These are phyloP conservation scores for Epichloe festucae DNA, from an alignment of 2,329 filamentous ascomycete genomes.

Conservation along the genomic window DNA sequence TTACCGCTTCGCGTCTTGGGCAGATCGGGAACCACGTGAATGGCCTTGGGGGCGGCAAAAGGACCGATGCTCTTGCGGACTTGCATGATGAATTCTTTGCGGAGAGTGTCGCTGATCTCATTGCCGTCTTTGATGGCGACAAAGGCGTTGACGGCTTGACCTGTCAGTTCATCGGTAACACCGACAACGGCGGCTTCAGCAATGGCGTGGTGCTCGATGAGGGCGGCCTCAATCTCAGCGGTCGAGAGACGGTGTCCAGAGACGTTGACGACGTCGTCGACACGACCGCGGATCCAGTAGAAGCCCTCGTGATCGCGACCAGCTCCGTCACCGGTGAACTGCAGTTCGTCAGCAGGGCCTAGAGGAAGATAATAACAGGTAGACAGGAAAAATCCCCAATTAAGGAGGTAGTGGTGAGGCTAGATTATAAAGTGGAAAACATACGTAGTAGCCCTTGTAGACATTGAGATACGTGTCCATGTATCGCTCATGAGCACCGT, in stretches of 20 bases:
- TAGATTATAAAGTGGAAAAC: constrained; percentile 21
- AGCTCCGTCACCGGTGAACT: constrained; percentile 89
- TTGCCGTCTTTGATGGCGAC: constrained; percentile 80
- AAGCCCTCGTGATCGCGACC: constrained; percentile 95
- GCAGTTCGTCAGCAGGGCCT: background rate
- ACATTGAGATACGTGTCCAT: constrained; percentile 98
- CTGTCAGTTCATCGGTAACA: constrained; percentile 83
- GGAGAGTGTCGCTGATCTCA: constrained; percentile 63
- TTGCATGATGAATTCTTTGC: constrained; percentile 88
- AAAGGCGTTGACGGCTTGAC: constrained; percentile 95
- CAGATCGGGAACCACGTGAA: constrained; percentile 82
- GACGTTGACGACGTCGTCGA: constrained; percentile 97
- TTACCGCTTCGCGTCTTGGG: constrained; percentile 97
- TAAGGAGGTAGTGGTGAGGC: too few species aligned
- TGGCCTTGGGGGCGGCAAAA: constrained; percentile 89
- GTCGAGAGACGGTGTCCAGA: constrained; percentile 92
- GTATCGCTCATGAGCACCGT: constrained; percentile 94
- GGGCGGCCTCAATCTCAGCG: constrained; percentile 92
- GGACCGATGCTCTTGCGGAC: constrained; percentile 96
- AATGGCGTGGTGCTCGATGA: constrained; percentile 81
- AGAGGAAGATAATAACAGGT: background rate
- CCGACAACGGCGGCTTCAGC: constrained; percentile 94
- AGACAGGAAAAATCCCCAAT: background rate
- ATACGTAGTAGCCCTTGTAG: constrained; percentile 94
- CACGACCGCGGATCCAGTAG: constrained; percentile 98